A percentile compares a stretch with the other conserved stretches of the same genome.
phyloP scores from a whole-genome alignment of 2,329 filamentous ascomycete species.

The Hypomyces rosellus region DNA sequence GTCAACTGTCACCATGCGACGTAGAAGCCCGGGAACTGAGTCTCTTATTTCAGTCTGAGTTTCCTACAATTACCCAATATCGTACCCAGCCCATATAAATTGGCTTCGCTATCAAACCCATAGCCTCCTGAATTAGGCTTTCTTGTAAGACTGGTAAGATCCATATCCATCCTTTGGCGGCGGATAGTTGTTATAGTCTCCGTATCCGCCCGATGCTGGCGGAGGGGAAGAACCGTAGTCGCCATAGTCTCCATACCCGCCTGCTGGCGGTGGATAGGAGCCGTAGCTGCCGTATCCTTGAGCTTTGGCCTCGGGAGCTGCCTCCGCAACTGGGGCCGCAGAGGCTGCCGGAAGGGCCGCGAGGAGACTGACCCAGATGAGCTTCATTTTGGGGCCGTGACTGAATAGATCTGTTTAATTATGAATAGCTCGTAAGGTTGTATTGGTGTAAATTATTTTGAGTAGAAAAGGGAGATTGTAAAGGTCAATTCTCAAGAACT shows the following conservation, averaged over 20 bases:
- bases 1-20: no score
- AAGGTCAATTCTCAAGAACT: no score
- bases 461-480: no score
- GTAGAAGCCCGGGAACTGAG: no score
- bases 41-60: no score
- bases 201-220: neutral
- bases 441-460: no score
- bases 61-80: no score
- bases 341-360: slow-evolving; percentile 19
- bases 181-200: slow-evolving; percentile 4
- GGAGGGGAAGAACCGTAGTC: neutral
- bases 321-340: slow-evolving; percentile 20
- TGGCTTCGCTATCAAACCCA: no score
- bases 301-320: slow-evolving; percentile 7
- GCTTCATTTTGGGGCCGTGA: slow-evolving; percentile 23
- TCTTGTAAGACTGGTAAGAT: neutral
- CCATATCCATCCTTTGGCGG: slow-evolving; percentile 4
- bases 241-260: slow-evolving; percentile 10
- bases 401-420: no score
- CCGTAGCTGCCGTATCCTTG: neutral
- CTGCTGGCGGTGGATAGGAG: neutral
- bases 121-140: no score
- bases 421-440: no score
- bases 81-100: no score
- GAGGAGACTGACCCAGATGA: slow-evolving; percentile 20